phyloP scores from a whole-genome alignment of 1,284 basidiomycete genomes.

The Melampsora americana region DNA sequence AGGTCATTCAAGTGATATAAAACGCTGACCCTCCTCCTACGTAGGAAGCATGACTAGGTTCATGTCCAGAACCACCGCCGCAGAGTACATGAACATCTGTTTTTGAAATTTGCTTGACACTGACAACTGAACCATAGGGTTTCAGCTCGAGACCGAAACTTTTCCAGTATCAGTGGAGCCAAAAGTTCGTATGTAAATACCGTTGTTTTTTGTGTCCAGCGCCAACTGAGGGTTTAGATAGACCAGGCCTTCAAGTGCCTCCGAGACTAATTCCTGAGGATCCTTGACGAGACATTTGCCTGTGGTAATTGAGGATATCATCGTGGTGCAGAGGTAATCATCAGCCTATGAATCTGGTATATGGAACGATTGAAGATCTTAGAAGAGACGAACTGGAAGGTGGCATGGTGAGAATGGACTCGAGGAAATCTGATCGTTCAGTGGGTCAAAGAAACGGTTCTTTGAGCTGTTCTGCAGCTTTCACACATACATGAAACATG shows the following conservation, averaged over 20 bases:
- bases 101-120: slow-evolving; percentile 61
- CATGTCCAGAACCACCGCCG: slow-evolving; percentile 86
- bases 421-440: too few relatives aligned
- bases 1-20: neutral
- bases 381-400: too few relatives aligned
- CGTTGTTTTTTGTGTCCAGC: slow-evolving; percentile 59
- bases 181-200: neutral
- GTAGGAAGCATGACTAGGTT: slow-evolving; percentile 79
- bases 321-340: too few relatives aligned
- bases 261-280: slow-evolving; percentile 67
- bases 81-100: slow-evolving; percentile 76
- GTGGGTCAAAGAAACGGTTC: too few relatives aligned
- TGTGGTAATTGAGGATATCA: neutral
- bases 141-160: slow-evolving; percentile 6
- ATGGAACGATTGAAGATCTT: too few relatives aligned
- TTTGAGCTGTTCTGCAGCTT: too few relatives aligned
- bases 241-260: slow-evolving; percentile 71
- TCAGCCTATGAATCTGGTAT: too few relatives aligned
- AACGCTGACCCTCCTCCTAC: slow-evolving; percentile 58
- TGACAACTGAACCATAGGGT: slow-evolving; percentile 61
- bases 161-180: slow-evolving; percentile 31
- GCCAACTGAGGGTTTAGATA: slow-evolving; percentile 67
- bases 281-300: slow-evolving; percentile 72
- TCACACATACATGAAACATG: too few relatives aligned
- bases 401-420: too few relatives aligned